Evolutionary conservation across 495 filamentous ascomycete genomes (phyloP).

Genomic region (Delitschia confertaspora): DNA sequence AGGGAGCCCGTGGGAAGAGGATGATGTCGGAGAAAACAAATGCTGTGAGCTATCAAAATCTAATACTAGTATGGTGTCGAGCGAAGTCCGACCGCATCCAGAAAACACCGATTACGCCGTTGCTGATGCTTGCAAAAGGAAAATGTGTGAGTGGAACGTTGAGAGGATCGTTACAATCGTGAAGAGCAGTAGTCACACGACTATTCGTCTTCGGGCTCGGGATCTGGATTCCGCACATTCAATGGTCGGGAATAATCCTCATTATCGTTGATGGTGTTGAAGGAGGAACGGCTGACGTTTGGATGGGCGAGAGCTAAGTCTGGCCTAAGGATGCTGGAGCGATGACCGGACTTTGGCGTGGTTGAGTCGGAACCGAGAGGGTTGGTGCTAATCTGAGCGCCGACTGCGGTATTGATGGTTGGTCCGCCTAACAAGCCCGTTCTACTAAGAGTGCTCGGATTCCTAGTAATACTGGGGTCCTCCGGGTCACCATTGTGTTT

Average conservation of each 20-base stretch:
- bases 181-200: too few species aligned
- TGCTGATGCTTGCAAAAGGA: slow-evolving; percentile 5
- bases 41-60: too few species aligned
- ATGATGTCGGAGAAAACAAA: too few species aligned
- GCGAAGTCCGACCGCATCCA: background rate
- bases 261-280: slow-evolving; percentile 10
- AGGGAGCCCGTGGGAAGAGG: too few species aligned
- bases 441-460: slow-evolving; percentile 25
- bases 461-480: slow-evolving; percentile 16
- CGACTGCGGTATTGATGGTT: slow-evolving; percentile 1
- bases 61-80: slow-evolving; percentile 1
- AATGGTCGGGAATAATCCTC: slow-evolving; percentile 11
- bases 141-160: background rate
- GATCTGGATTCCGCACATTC: slow-evolving; percentile 3
- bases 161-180: slow-evolving; percentile 2
- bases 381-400: too few species aligned
- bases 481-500: slow-evolving; percentile 2
- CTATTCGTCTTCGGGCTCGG: too few species aligned
- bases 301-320: too few species aligned
- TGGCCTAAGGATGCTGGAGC: too few species aligned
- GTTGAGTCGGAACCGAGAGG: too few species aligned
- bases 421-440: slow-evolving; percentile 15
- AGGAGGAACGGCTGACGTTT: too few species aligned
- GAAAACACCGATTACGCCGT: slow-evolving; percentile 11
- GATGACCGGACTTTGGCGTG: too few species aligned